These are phyloP conservation scores for Irpex sp. DNA, from an alignment of 1,284 basidiomycete species.

Conservation along the genomic window DNA sequence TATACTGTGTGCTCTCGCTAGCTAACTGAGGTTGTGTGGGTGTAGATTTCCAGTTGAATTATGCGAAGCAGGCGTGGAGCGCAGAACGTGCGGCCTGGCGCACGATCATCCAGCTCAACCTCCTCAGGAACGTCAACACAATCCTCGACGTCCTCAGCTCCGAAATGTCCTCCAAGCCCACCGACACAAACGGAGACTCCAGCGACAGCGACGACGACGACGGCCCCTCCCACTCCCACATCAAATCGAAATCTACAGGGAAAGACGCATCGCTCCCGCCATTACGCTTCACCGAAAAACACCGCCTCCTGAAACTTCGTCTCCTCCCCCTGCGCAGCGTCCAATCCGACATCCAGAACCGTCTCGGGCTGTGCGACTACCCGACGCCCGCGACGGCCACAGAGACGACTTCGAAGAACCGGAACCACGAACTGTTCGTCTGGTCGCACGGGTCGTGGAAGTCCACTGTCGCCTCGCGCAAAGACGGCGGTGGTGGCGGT, in stretches of 20 bases:
- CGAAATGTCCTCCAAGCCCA: constrained; percentile 35
- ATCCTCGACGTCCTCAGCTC: constrained; percentile 52
- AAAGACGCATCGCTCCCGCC: constrained; percentile 26
- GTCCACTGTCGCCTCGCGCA: constrained; percentile 40
- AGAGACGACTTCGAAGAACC: constrained; percentile 10
- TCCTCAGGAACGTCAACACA: constrained; percentile 60
- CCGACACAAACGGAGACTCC: constrained; percentile 11
- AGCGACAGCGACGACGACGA: constrained; percentile 28
- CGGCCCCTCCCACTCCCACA: constrained; percentile 4
- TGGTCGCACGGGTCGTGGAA: constrained; percentile 61
- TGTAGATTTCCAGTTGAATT: constrained; percentile 66
- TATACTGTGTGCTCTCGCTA: background rate
- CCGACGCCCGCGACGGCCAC: constrained; percentile 15
- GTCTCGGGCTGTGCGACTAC: constrained; percentile 50
- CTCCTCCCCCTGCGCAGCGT: constrained; percentile 53
- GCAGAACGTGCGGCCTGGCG: constrained; percentile 69
- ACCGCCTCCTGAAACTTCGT: constrained; percentile 50
- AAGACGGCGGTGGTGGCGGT: background rate
- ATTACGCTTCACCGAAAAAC: constrained; percentile 54
- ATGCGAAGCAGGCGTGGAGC: constrained; percentile 59
- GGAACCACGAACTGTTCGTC: constrained; percentile 43
- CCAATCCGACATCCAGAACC: constrained; percentile 52
- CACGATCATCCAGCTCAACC: constrained; percentile 68
- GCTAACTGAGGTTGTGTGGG: background rate
- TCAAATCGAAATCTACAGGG: background rate